phyloP scores from a whole-genome alignment of 495 filamentous ascomycete genomes.

The Geopyxis carbonaria region DNA sequence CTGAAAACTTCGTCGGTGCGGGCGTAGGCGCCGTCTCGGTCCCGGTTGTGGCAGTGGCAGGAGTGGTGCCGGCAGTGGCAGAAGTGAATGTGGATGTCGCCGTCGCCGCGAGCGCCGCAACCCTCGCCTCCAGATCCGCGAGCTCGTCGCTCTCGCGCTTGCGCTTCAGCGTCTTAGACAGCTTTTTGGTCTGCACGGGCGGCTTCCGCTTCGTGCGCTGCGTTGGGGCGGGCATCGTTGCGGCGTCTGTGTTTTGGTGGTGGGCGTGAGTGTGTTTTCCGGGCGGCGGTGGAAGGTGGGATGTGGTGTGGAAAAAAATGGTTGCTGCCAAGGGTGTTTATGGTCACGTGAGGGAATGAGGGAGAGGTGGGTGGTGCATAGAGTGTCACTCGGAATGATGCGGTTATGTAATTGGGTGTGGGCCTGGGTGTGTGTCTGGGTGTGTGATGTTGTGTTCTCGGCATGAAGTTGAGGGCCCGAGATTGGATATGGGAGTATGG shows the following conservation, averaged over 20 bases:
- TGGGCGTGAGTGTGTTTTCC: background rate
- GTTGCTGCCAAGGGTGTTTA: too few species aligned
- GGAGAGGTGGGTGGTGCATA: too few species aligned
- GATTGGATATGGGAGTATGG: too few species aligned
- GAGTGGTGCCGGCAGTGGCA: constrained; percentile 2
- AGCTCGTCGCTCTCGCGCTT: constrained; percentile 46
- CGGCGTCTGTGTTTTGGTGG: background rate
- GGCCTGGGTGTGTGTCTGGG: too few species aligned
- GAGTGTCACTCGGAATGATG: too few species aligned
- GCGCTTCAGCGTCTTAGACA: constrained; percentile 38
- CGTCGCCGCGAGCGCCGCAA: constrained; percentile 31
- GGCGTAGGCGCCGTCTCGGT: constrained; percentile 1
- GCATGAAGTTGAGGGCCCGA: too few species aligned
- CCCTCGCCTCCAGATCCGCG: constrained; percentile 35
- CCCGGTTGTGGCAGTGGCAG: background rate
- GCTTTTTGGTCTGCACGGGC: constrained; percentile 19
- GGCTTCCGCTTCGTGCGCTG: constrained; percentile 9
- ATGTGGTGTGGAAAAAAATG: too few species aligned
- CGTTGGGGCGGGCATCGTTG: background rate
- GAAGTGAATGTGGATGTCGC: background rate
- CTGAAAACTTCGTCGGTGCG: constrained; percentile 37
- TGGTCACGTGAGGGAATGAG: too few species aligned
- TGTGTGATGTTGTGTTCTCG: too few species aligned
- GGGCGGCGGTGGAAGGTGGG: too few species aligned
- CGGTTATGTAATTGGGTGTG: too few species aligned